phyloP scores from a whole-genome alignment of 2,329 filamentous ascomycete genomes.

The Phoma sp. region DNA sequence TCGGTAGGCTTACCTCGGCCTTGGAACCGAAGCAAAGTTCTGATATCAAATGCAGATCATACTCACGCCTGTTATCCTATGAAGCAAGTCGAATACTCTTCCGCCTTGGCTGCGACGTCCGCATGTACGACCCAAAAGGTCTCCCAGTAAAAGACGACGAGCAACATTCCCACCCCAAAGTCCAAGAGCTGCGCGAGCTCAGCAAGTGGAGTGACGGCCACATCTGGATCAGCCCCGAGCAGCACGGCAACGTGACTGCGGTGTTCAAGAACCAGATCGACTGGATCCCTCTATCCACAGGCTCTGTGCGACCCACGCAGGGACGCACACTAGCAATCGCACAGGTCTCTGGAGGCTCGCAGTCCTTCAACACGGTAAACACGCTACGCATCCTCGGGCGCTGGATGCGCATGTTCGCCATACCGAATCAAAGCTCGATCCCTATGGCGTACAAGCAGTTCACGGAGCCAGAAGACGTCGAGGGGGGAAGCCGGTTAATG shows the following conservation, averaged over 20 bases:
- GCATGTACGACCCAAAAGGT: conserved; percentile 64
- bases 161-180: conserved; percentile 63
- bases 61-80: conserved; percentile 64
- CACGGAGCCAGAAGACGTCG: conserved; percentile 53
- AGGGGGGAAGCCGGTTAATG: conserved; percentile 58
- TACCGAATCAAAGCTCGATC: conserved; percentile 69
- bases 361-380: conserved; percentile 72
- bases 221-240: conserved; percentile 69
- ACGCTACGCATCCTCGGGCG: conserved; percentile 68
- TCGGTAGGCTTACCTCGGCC: conserved; percentile 39
- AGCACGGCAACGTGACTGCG: conserved; percentile 66
- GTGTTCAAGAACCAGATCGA: conserved; percentile 75
- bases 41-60: conserved; percentile 55
- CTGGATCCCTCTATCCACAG: conserved; percentile 68
- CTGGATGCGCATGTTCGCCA: conserved; percentile 74
- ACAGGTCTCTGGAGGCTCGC: conserved; percentile 68
- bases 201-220: conserved; percentile 71
- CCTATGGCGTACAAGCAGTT: conserved; percentile 70
- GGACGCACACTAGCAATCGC: conserved; percentile 67
- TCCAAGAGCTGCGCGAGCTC: conserved; percentile 66
- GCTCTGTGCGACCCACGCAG: conserved; percentile 69
- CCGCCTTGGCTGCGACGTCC: conserved; percentile 70
- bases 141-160: conserved; percentile 69
- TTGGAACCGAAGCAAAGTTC: background rate
- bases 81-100: conserved; percentile 67